Percentiles rank a stretch among this genome's conserved stretches.
Conservation (phyloP, 345 rosid genomes). For the Diplotaxis tenuifolia region DNA sequence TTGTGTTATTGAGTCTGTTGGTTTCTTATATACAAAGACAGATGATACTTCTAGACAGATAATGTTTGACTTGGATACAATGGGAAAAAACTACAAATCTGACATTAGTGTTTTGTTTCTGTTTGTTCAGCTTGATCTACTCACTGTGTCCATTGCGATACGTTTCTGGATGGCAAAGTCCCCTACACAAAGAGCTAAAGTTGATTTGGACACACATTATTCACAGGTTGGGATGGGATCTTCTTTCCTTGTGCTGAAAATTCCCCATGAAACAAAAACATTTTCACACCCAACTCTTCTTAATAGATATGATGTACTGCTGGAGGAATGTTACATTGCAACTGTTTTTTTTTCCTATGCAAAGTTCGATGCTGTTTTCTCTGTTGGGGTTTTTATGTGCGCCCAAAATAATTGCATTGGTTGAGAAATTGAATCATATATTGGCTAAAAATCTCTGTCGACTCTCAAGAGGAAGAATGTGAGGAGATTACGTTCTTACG, state of each 20-base stretch:
- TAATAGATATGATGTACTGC: not conserved
- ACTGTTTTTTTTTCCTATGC: not conserved
- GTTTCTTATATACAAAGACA: constrained; percentile 1
- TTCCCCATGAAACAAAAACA: no score
- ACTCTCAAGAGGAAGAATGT: not conserved
- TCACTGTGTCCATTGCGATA: constrained; percentile 66
- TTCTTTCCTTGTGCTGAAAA: no score
- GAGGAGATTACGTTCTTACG: not conserved
- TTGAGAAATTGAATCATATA: constrained; percentile 6
- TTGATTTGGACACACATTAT: constrained; percentile 96
- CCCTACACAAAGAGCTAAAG: constrained; percentile 92
- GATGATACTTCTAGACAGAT: not conserved
- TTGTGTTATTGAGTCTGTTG: not conserved
- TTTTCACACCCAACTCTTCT: no score
- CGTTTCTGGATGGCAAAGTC: constrained; percentile 87
- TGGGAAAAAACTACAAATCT: not conserved
- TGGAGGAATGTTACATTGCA: not conserved
- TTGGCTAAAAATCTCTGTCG: no score
- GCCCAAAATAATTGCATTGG: not conserved
- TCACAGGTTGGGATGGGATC: constrained; percentile 51
- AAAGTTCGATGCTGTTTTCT: not conserved
- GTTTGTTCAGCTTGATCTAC: constrained; percentile 59
- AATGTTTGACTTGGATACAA: constrained; percentile 9
- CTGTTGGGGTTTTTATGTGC: not conserved
- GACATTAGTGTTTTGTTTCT: constrained; percentile 5